Evolutionary conservation across 306 rosid species (phyloP), one percentile per base, ranked within the genome.

Genomic region (Vigna mungo): DNA sequence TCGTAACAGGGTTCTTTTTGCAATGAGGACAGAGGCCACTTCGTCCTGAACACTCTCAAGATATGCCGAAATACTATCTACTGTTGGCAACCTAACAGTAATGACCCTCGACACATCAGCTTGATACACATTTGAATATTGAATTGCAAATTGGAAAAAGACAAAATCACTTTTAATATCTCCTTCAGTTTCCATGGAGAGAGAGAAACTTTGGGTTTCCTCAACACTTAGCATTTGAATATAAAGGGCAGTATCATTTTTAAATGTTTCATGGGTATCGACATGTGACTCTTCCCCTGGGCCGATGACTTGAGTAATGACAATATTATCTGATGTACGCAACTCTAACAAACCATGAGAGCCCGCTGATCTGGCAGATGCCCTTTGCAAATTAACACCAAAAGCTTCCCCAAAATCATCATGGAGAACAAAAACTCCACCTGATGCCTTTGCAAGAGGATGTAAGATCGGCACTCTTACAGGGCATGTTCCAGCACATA

Each of bases 391-490:
- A 87, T 95, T 95, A 80, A 95, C 97, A 36, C 99, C 99, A 85
- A 95, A 95, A 64, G 99, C 99, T 88, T 95, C 99, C 43, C 99
- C 99, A 74, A 95, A 95, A 89, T 95, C 98, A 68, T 95, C 99
- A 68, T 95, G 97, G 83, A 95, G 97, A 81, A 92, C 89, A 79
- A 95, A 85, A 81, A 95, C 92, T 20, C 99, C 99, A 55, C 99
- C 99, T 36, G 99, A 91, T 75, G 96, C 89, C 84, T 95, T 92
- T 73, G 97, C 96, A 67, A 95, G 96, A 82, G 99, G 99, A 82
- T 92, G 97, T 83, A 95, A 80, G 67, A 92, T 84, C 78, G 99
- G 96, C 81, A 95, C 92, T 86, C 99, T 92, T 68, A 92, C 91
- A 37, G 99, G 97, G 88, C 99, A 95, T 9, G 95, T 91, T 76